phyloP scores from a whole-genome alignment of 176 grass and related monocot genomes.

The Zea mays region DNA sequence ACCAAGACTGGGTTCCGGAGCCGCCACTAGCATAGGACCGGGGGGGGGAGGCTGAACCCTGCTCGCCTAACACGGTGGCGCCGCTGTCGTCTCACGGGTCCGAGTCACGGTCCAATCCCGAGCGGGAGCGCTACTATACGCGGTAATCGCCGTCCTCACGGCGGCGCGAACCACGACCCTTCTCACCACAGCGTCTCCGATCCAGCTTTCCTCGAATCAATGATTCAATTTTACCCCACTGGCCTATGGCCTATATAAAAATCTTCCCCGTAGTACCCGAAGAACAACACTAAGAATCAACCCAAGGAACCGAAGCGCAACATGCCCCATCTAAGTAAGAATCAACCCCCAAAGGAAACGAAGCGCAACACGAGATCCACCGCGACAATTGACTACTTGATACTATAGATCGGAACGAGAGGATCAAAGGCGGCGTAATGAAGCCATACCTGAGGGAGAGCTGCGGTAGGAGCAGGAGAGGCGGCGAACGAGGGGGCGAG shows the following conservation, averaged over 20 bases:
- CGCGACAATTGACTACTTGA: not conserved
- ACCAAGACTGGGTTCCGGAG: too few species aligned
- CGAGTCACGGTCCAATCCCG: too few species aligned
- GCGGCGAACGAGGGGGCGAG: too few species aligned
- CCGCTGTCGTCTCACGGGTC: not conserved
- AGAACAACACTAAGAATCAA: too few species aligned
- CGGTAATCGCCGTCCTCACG: not conserved
- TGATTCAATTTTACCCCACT: not conserved
- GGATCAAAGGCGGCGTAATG: not conserved
- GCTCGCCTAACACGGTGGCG: not conserved
- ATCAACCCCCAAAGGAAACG: not conserved
- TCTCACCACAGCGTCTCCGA: not conserved
- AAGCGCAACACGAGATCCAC: conserved; percentile 8
- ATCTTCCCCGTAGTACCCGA: too few species aligned
- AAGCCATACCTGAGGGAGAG: conserved; percentile 21
- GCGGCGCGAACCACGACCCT: not conserved
- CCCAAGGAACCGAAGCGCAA: too few species aligned
- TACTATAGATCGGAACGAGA: not conserved
- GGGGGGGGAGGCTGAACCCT: too few species aligned
- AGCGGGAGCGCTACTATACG: not conserved
- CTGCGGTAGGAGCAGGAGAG: not conserved
- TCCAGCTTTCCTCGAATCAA: not conserved
- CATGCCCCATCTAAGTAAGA: too few species aligned
- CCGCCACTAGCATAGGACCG: too few species aligned
- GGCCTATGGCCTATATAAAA: too few species aligned